A percentile compares a stretch with the other conserved stretches of the same genome.
Evolutionary conservation across 2,329 filamentous ascomycete genomes (phyloP).

Genomic region (Coniochaeta ligniaria): DNA sequence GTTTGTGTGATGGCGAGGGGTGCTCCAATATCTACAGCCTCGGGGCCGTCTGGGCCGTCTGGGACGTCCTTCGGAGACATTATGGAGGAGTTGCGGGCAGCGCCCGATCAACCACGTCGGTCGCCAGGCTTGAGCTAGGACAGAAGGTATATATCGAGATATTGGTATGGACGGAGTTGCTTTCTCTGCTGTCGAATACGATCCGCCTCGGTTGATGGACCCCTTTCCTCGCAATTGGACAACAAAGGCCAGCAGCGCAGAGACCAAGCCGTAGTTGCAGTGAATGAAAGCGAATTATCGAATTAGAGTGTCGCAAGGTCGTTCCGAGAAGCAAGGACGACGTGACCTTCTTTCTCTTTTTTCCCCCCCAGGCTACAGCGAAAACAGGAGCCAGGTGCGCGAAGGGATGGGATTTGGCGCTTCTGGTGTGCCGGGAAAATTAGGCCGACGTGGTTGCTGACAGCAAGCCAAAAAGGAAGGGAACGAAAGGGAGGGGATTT

Average conservation of each 20-base stretch:
- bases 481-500: background rate
- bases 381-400: background rate
- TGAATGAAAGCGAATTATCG: background rate
- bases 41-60: constrained; percentile 13
- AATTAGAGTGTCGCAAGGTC: background rate
- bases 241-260: background rate
- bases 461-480: background rate
- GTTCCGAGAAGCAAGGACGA: background rate
- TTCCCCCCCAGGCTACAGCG: background rate
- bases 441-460: background rate
- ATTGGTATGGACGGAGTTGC: background rate
- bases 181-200: background rate
- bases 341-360: background rate
- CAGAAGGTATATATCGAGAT: constrained; percentile 7
- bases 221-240: background rate
- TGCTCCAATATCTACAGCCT: constrained; percentile 6
- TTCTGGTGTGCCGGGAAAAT: background rate
- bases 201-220: background rate
- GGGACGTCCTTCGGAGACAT: constrained; percentile 27
- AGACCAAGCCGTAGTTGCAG: background rate
- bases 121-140: constrained; percentile 30
- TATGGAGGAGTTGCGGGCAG: constrained; percentile 26
- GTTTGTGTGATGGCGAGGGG: constrained; percentile 52
- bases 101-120: constrained; percentile 33
- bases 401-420: background rate